Percentiles rank a stretch among this genome's conserved stretches.
Evolutionary conservation across 176 grass and related monocot species (phyloP).

Genomic region (Echinochloa phyllopogon): DNA sequence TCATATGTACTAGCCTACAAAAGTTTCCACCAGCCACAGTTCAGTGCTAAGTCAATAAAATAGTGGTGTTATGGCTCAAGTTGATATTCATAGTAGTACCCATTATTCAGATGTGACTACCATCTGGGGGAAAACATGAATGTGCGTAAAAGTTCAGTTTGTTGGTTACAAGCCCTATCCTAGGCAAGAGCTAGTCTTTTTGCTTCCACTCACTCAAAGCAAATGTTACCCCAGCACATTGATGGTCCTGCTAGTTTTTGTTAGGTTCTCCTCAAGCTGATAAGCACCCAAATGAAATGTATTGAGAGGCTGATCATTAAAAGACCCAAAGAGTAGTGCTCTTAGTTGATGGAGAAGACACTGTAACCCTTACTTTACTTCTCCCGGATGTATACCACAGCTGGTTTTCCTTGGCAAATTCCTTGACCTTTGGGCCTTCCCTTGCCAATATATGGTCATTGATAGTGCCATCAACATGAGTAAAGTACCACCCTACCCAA

Average conservation of each 20-base stretch:
- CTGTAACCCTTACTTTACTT: background rate
- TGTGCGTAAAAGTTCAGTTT: background rate
- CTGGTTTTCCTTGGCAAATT: background rate
- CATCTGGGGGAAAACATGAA: background rate
- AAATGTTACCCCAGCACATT: background rate
- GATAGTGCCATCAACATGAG: background rate
- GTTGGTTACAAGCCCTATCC: slow-evolving; percentile 14
- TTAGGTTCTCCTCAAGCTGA: background rate
- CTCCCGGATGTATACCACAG: background rate
- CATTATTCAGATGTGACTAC: background rate
- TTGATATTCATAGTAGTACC: background rate
- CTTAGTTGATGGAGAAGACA: slow-evolving; percentile 9
- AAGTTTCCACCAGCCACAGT: background rate
- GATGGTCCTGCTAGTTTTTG: background rate
- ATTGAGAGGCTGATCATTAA: background rate
- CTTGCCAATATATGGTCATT: background rate
- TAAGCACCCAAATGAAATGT: slow-evolving; percentile 3
- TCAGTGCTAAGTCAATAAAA: background rate
- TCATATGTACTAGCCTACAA: background rate
- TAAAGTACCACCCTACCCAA: background rate
- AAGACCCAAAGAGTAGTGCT: background rate
- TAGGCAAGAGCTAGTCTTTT: background rate
- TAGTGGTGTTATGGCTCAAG: background rate
- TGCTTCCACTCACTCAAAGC: background rate
- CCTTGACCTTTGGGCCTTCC: background rate